Evolutionary conservation across 2,329 filamentous ascomycete species (phyloP), one percentile per base, ranked within the genome.

Genomic region (Zasmidium angulare): DNA sequence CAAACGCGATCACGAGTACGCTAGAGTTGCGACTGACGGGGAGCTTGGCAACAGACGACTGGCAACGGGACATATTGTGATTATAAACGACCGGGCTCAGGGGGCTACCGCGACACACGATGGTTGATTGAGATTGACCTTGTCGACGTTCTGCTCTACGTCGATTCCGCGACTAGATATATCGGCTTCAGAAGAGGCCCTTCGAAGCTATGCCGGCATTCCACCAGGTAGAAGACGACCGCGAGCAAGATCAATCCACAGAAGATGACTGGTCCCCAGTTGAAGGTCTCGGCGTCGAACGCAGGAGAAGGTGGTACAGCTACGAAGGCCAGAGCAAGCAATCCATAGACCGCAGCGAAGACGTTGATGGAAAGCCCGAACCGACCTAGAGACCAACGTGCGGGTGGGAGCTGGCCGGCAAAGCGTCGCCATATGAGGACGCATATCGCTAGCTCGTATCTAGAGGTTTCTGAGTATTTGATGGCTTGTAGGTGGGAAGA

Each of bases 401-500:
- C 59, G 1, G 53, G 55, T 4, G 62, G 62, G 22, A 66, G 46
- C 14, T 62, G 60, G 43, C 55, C 53, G 12, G 53, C 46, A 20
- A 57, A 56, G 19, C 65, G 59, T 14, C 56, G 46, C 55, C 55
- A 58, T 17, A 61, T 36, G 12, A 61, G 50, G 20, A 56, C 47
- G 14, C 46, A 40, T 20, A 58, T 54, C 1, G 56, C 54, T 3
- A 61, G 46, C 14, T 49, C 76, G 65, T 84, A 84, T 29, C 26
- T 29, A 6, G 12, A 9, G 49, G 17, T 51, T 10, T 51, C 14
- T 4, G 17, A 22, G 9, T 31, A 31, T 22, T 3, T 29, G 24
- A 3, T 3, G 22, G n/a, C 12, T 10, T 10, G 11, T 24, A n/a
- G 22, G 22, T 49, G 46, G 20, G 20, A 49, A 22, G 3, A 20